Evolutionary conservation across 441 rosid species (phyloP), one percentile per base, ranked within the genome.

Genomic region (Populus hybrid): DNA sequence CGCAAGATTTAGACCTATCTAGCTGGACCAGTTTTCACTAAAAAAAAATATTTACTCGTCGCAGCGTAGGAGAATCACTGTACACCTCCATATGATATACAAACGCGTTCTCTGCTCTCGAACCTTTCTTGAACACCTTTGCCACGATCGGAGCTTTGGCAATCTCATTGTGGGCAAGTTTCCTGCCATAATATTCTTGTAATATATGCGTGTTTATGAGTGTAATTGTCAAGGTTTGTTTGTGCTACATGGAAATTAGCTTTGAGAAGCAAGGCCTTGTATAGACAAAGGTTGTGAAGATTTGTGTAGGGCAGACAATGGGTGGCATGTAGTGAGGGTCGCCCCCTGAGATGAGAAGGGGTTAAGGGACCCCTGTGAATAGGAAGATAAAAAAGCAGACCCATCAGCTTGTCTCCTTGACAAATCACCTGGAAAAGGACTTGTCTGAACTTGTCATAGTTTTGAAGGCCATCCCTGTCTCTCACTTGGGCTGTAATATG

Each of bases 61-160:
- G 86, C 89, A 81, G 2, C 82, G 79, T 10, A 89, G 83, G 72
- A 91, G 89, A 80, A 88, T 82, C 73, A 88, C 87, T 2, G 87
- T 80, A 67, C 95, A 91, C 84, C 88, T 87, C 92, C 91, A 91
- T 16, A 89, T 86, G 66, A 89, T 89, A 78, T 91, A 88, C 69
- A 84, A 75, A 12, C 93, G 79, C 0, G 92, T 89, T 74, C 87
- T 79, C 79, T 84, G 86, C 85, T 91, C 90, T 77, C 84, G 82
- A 23, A 84, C 72, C 11, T 78, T 73, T 85, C 76, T 88, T 0
- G 87, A 83, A 74, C 88, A 87, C 81, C 86, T 81, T 57, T 76
- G 81, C 91, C 89, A 80, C 16, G 87, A 79, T 50, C 83, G 79
- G 42, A 78, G 79, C 89, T 86, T 88, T n/a, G 78, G 67, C 70